Evolutionary conservation across 2,329 filamentous ascomycete species (phyloP).

Genomic region (Phoma sp.): DNA sequence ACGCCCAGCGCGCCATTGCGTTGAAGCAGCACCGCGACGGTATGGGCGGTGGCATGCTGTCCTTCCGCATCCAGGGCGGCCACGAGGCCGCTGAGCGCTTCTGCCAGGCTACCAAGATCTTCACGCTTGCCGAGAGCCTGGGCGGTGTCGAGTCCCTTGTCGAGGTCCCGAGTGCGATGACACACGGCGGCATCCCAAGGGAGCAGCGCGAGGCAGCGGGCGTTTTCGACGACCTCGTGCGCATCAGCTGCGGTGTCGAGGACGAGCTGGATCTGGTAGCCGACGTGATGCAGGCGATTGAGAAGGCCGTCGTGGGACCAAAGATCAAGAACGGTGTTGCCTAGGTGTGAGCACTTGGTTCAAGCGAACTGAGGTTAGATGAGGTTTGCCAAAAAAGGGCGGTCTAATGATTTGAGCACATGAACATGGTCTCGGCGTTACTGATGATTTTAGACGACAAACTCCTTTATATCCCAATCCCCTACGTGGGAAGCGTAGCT

Average conservation of each 20-base stretch:
- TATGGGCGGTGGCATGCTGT: slow-evolving; percentile 96
- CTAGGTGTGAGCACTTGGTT: neutral
- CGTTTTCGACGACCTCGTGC: slow-evolving; percentile 92
- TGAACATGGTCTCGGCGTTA: slow-evolving; percentile 14
- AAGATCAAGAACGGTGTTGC: slow-evolving; percentile 45
- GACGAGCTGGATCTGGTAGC: slow-evolving; percentile 82
- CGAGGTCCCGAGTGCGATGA: slow-evolving; percentile 95
- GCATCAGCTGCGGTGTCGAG: slow-evolving; percentile 93
- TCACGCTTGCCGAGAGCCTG: slow-evolving; percentile 90
- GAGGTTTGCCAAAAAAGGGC: slow-evolving; percentile 15
- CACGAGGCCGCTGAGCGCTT: slow-evolving; percentile 86
- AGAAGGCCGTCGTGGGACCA: slow-evolving; percentile 69
- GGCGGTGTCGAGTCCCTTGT: slow-evolving; percentile 92
- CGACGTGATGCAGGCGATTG: slow-evolving; percentile 83
- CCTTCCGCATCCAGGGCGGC: slow-evolving; percentile 90
- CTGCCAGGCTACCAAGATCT: slow-evolving; percentile 87
- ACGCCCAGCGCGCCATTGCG: slow-evolving; percentile 85
- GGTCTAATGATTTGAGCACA: slow-evolving; percentile 19
- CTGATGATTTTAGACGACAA: slow-evolving; percentile 20
- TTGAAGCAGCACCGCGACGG: slow-evolving; percentile 90
- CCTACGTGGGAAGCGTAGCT: slow-evolving; percentile 17
- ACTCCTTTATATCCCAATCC: slow-evolving; percentile 23
- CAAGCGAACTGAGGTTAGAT: neutral
- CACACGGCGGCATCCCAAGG: slow-evolving; percentile 90
- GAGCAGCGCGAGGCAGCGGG: slow-evolving; percentile 91